phyloP scores from a whole-genome alignment of 352 stramenopile species.

The Aphanomyces invadans region DNA sequence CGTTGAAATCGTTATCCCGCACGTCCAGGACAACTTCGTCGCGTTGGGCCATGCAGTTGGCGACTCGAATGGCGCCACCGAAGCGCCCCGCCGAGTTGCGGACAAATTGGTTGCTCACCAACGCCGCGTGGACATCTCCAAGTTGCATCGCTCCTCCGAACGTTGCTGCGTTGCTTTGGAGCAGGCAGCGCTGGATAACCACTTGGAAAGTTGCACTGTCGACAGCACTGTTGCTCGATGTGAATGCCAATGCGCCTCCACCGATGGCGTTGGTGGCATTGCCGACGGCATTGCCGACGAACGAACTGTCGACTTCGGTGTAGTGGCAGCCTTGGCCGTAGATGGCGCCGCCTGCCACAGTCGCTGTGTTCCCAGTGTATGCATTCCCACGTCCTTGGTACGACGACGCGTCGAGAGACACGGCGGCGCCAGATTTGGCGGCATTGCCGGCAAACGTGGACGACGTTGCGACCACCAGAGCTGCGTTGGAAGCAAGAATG shows the following conservation, averaged over 20 bases:
- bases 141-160: not conserved
- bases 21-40: not conserved
- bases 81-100: not conserved
- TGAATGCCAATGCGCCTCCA: not conserved
- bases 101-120: not conserved
- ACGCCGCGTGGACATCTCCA: not conserved
- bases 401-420: not conserved
- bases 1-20: not conserved
- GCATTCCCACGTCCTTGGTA: not conserved
- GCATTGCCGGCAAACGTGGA: slow-evolving; percentile 9
- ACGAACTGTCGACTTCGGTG: not conserved
- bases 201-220: not conserved
- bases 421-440: not conserved
- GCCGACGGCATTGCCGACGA: not conserved
- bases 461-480: not conserved
- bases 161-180: not conserved
- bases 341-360: not conserved
- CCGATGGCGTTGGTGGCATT: not conserved
- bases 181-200: not conserved
- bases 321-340: not conserved
- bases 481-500: not conserved
- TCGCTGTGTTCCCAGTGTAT: not conserved
- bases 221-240: not conserved
- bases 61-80: not conserved
- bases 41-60: not conserved